Percentiles rank a stretch among this genome's conserved stretches.
Conservation (phyloP, 140 eudicot genomes). For the Artemisia princeps region DNA sequence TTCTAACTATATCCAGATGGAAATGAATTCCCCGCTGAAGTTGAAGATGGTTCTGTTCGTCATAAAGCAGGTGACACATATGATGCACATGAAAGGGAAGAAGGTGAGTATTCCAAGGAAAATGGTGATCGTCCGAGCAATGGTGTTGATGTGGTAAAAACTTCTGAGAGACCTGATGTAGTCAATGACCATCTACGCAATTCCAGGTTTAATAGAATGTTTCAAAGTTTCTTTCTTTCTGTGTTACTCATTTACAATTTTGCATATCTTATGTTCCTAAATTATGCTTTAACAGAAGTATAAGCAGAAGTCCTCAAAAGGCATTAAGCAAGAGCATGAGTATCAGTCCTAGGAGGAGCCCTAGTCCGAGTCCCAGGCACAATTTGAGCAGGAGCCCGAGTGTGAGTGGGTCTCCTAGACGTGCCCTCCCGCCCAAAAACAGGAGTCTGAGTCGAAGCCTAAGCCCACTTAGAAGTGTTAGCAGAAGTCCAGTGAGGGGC, state of each 20-base stretch:
- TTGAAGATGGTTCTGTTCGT: conserved; percentile 35
- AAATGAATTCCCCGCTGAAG: conserved; percentile 49
- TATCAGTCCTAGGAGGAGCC: conserved; percentile 61
- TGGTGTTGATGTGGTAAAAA: conserved; percentile 45
- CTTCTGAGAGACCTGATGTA: conserved; percentile 56
- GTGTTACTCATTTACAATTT: conserved; percentile 11
- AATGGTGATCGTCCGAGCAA: conserved; percentile 71
- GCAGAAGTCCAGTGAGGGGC: conserved; percentile 57
- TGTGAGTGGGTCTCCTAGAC: conserved; percentile 46
- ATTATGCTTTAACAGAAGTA: conserved; percentile 49
- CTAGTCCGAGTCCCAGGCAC: conserved; percentile 50
- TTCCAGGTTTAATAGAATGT: conserved; percentile 50
- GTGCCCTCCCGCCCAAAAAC: conserved; percentile 24
- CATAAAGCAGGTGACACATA: conserved; percentile 34
- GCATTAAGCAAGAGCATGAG: conserved; percentile 77
- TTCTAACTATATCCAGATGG: conserved; percentile 23
- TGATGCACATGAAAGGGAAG: conserved; percentile 58
- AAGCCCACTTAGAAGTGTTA: conserved; percentile 51
- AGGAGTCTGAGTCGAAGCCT: conserved; percentile 39
- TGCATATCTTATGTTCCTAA: conserved; percentile 9
- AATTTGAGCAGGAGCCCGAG: conserved; percentile 57
- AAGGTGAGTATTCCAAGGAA: conserved; percentile 66
- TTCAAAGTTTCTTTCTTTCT: neutral
- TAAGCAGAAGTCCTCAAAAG: conserved; percentile 64
- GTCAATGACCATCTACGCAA: conserved; percentile 60